Evolutionary conservation across 106 monocot species (phyloP).

Genomic region (Acorus calamus): DNA sequence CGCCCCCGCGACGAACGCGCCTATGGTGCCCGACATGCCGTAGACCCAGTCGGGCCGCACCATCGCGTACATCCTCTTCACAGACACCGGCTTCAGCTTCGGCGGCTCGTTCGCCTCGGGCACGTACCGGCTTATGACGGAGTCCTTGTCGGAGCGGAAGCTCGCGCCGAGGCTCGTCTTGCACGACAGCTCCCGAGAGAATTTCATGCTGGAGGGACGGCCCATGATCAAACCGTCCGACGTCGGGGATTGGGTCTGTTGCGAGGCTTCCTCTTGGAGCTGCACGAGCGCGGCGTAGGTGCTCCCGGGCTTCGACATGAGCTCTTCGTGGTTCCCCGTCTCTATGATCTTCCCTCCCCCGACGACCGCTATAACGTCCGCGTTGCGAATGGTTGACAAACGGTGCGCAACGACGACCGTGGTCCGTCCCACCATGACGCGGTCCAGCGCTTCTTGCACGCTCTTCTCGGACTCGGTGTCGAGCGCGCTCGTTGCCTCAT

Average conservation of each 20-base stretch:
- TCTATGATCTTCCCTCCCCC: neutral
- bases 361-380: neutral
- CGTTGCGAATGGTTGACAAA: neutral
- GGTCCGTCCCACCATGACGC: neutral
- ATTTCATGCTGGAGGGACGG: constrained; percentile 43
- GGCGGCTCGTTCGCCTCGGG: constrained; percentile 25
- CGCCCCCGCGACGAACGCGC: constrained; percentile 62
- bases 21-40: constrained; percentile 58
- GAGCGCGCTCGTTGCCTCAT: constrained; percentile 25
- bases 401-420: neutral
- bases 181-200: constrained; percentile 52
- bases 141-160: constrained; percentile 78
- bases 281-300: neutral
- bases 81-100: constrained; percentile 45
- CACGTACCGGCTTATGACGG: constrained; percentile 28
- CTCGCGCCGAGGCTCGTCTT: constrained; percentile 71
- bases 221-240: too few species aligned
- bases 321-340: neutral
- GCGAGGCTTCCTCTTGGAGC: neutral
- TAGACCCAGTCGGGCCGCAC: constrained; percentile 72
- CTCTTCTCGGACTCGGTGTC: constrained; percentile 11
- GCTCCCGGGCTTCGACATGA: neutral
- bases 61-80: constrained; percentile 74
- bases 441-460: constrained; percentile 8
- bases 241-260: too few species aligned